Conservation (phyloP, 1,139 yeast genomes). For the Magnusiomyces sp. region DNA sequence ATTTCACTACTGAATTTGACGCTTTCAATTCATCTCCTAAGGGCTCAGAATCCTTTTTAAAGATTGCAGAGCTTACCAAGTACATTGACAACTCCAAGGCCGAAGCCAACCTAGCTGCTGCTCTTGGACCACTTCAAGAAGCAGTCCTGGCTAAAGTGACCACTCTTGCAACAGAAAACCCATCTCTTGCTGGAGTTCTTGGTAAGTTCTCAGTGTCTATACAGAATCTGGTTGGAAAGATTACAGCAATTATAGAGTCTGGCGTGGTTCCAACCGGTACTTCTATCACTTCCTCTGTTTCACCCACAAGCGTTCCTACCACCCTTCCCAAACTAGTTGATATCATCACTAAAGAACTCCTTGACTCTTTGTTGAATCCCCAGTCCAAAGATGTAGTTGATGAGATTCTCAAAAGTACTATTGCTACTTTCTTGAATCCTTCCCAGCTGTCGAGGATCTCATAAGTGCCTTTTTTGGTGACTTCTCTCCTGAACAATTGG, state of each 20-base stretch:
- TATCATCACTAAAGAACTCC: background rate
- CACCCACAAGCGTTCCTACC: background rate
- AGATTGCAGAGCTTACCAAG: background rate
- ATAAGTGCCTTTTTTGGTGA: background rate
- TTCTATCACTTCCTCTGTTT: slow-evolving; percentile 4
- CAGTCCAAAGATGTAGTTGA: too few relatives aligned
- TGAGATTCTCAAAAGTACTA: too few relatives aligned
- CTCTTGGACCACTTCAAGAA: background rate
- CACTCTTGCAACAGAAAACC: background rate
- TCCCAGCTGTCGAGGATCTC: background rate
- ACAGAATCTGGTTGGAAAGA: background rate
- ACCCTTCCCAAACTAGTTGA: background rate
- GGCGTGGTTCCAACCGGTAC: background rate
- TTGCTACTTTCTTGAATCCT: too few relatives aligned
- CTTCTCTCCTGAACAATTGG: background rate
- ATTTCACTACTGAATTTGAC: background rate
- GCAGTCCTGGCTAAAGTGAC: background rate
- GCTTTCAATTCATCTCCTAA: background rate
- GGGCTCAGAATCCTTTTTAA: background rate
- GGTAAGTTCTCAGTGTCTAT: background rate
- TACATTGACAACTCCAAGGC: background rate
- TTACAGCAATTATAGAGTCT: background rate
- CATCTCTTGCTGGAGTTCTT: background rate
- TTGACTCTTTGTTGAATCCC: background rate
- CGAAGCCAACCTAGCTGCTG: background rate